Percentiles rank a stretch among this genome's conserved stretches.
Evolutionary conservation across 306 rosid species (phyloP).

Genomic region (Quercus agrifolia): DNA sequence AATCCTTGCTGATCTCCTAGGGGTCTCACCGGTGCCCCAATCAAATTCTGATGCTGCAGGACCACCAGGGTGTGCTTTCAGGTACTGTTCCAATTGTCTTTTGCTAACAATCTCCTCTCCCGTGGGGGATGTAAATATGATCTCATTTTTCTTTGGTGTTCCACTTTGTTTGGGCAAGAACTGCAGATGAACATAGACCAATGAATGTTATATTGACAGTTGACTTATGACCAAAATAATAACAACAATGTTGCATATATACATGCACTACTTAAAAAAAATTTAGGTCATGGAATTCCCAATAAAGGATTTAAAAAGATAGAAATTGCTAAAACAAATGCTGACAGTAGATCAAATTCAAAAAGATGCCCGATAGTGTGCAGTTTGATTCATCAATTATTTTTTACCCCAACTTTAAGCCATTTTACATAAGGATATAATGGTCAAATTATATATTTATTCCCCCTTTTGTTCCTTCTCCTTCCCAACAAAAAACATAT

Average conservation of each 20-base stretch:
- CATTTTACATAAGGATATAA: no score
- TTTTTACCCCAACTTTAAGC: no score
- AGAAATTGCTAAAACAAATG: neutral
- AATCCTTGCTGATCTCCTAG: conserved; percentile 90
- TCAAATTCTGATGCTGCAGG: conserved; percentile 79
- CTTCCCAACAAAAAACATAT: no score
- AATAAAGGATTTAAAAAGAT: neutral
- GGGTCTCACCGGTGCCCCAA: conserved; percentile 99
- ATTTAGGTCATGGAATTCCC: no score
- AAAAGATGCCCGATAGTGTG: neutral
- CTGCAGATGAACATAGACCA: conserved; percentile 45
- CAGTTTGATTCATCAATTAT: neutral
- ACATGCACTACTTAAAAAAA: neutral
- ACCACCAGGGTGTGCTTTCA: conserved; percentile 88
- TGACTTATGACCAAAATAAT: conserved; percentile 10
- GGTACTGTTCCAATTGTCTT: conserved; percentile 81
- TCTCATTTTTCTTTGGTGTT: conserved; percentile 85
- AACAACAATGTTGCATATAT: neutral
- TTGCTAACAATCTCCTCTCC: conserved; percentile 80
- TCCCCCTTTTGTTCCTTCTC: no score
- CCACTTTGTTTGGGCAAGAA: conserved; percentile 78
- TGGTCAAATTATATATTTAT: no score
- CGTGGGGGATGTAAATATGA: conserved; percentile 79
- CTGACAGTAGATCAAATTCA: neutral
- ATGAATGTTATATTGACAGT: conserved; percentile 8